phyloP scores from a whole-genome alignment of 176 grass and related monocot species.

The Dendrocalamus sinicus region DNA sequence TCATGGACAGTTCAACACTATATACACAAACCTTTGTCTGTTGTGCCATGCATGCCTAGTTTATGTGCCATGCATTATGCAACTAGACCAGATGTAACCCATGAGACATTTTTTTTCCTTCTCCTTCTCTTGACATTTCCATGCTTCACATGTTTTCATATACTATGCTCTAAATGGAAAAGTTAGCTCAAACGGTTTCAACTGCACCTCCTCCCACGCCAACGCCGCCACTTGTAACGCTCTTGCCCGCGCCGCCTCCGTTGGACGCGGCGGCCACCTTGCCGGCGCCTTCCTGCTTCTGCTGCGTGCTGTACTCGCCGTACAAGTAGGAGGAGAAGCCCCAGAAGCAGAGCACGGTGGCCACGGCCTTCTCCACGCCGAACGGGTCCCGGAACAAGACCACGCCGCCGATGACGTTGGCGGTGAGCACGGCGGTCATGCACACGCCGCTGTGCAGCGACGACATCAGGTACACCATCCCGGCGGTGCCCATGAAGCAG shows the following conservation, averaged over 20 bases:
- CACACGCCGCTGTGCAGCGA: slow-evolving; percentile 94
- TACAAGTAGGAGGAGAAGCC: slow-evolving; percentile 88
- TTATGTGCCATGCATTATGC: slow-evolving; percentile 47
- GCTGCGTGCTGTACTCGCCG: slow-evolving; percentile 66
- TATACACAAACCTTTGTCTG: slow-evolving; percentile 43
- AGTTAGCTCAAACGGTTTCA: slow-evolving; percentile 47
- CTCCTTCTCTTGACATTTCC: not conserved
- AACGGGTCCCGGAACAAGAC: slow-evolving; percentile 67
- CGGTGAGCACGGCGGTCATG: slow-evolving; percentile 83
- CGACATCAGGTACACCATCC: slow-evolving; percentile 87
- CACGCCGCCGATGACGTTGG: slow-evolving; percentile 88
- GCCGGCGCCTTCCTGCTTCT: slow-evolving; percentile 41
- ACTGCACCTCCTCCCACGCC: slow-evolving; percentile 4
- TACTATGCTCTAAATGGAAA: slow-evolving; percentile 9
- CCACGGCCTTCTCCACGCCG: slow-evolving; percentile 70
- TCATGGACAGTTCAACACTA: slow-evolving; percentile 25
- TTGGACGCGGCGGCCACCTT: slow-evolving; percentile 49
- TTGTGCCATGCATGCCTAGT: slow-evolving; percentile 50
- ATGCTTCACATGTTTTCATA: slow-evolving; percentile 13
- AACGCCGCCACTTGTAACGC: slow-evolving; percentile 22
- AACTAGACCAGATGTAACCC: slow-evolving; percentile 23
- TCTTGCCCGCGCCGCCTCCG: slow-evolving; percentile 37
- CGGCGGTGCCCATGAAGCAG: slow-evolving; percentile 93
- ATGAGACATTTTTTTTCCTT: not conserved
- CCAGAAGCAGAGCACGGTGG: slow-evolving; percentile 83